Conservation (phyloP, 2,329 filamentous ascomycete species). For the Drechslera avenae region DNA sequence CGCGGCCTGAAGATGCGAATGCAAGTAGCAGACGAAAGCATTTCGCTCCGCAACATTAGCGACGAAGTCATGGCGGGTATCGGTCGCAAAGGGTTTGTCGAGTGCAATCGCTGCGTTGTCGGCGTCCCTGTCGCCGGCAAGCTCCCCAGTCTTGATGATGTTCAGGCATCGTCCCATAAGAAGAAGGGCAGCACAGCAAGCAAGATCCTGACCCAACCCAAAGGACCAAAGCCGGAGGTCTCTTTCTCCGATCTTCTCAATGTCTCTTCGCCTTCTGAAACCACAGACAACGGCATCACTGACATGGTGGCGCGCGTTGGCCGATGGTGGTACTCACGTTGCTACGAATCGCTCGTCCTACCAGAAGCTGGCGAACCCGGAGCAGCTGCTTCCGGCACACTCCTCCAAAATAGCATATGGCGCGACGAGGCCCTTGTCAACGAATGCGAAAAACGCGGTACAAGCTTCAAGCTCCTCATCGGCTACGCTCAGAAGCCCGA, state of each 20-base stretch:
- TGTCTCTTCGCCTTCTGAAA: conserved; percentile 39
- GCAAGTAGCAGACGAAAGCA: conserved; percentile 63
- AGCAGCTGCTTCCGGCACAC: conserved; percentile 40
- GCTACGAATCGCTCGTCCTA: conserved; percentile 75
- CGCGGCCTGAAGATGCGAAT: conserved; percentile 74
- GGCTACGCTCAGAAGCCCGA: conserved; percentile 84
- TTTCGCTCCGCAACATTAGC: conserved; percentile 62
- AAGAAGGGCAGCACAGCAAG: conserved; percentile 40
- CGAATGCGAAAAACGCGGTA: conserved; percentile 86
- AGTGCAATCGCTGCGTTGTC: conserved; percentile 76
- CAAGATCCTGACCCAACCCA: conserved; percentile 22
- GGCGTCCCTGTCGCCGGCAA: conserved; percentile 71
- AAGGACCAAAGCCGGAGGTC: conserved; percentile 37
- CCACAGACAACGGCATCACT: conserved; percentile 80
- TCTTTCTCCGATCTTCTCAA: conserved; percentile 48
- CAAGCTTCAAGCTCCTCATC: conserved; percentile 87
- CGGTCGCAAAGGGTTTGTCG: conserved; percentile 70
- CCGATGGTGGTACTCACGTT: conserved; percentile 94
- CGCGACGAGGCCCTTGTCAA: conserved; percentile 72
- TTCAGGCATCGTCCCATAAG: conserved; percentile 24
- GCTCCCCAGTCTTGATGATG: conserved; percentile 44
- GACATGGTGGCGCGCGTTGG: conserved; percentile 92
- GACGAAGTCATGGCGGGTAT: conserved; percentile 67
- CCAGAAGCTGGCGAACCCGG: conserved; percentile 41
- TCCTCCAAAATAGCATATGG: conserved; percentile 72